A percentile compares a stretch with the other conserved stretches of the same genome.
These are phyloP conservation scores for Schoenoplectus triqueter DNA, from an alignment of 202 grass and related monocot genomes.

Conservation along the genomic window DNA sequence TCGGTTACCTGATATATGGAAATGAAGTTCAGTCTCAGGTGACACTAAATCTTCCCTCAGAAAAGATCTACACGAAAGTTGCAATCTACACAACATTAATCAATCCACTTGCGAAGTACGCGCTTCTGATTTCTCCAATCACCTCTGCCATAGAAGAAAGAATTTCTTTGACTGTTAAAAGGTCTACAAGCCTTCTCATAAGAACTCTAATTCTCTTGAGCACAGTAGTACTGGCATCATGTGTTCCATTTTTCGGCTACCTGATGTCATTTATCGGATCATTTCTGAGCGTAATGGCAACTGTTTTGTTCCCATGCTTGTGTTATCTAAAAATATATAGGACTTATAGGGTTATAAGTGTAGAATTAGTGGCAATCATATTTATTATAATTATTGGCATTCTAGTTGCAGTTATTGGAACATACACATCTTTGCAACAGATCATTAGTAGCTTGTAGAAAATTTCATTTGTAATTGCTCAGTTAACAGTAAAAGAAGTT, in stretches of 20 bases:
- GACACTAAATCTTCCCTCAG: slow-evolving; percentile 62
- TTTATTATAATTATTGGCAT: slow-evolving; percentile 51
- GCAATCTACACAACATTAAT: slow-evolving; percentile 64
- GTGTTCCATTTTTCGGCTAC: slow-evolving; percentile 70
- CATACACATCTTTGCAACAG: slow-evolving; percentile 58
- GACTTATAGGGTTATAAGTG: slow-evolving; percentile 11
- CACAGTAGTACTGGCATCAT: slow-evolving; percentile 54
- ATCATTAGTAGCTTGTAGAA: slow-evolving; percentile 50
- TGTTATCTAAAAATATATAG: slow-evolving; percentile 69
- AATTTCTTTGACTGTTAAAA: background rate
- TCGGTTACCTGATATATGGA: slow-evolving; percentile 71
- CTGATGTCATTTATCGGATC: slow-evolving; percentile 73
- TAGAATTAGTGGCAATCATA: slow-evolving; percentile 47
- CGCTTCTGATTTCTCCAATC: slow-evolving; percentile 60
- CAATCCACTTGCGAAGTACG: slow-evolving; percentile 67
- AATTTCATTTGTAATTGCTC: background rate
- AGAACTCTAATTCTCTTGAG: slow-evolving; percentile 52
- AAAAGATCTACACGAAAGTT: slow-evolving; percentile 54
- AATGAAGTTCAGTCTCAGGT: slow-evolving; percentile 54
- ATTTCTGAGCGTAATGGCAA: slow-evolving; percentile 53
- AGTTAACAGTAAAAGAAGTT: background rate
- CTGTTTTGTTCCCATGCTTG: slow-evolving; percentile 60
- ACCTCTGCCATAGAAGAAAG: slow-evolving; percentile 51
- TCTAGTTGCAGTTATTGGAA: slow-evolving; percentile 49
- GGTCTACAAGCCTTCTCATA: slow-evolving; percentile 37